Conservation (phyloP, 805 yeast species). For the fission yeast (Schizosaccharomyces pombe) region DNA sequence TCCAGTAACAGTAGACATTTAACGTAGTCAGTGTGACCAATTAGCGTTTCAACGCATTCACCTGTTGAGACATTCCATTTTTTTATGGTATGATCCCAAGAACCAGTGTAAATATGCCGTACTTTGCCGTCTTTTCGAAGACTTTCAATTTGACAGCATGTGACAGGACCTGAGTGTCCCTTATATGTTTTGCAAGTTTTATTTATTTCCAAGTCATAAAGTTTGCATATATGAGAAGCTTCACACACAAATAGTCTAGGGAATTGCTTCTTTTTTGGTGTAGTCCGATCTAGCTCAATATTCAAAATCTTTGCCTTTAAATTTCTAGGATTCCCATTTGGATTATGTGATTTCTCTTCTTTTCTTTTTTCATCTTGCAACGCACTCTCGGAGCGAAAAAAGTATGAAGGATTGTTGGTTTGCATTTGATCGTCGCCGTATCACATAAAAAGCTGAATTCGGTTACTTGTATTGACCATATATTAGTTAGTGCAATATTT, state of each 20-base stretch:
- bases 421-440: no score
- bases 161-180: background rate
- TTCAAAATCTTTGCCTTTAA: background rate
- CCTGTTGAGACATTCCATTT: background rate
- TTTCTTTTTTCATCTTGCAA: background rate
- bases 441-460: no score
- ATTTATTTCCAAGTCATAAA: background rate
- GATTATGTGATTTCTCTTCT: background rate
- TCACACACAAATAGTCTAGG: background rate
- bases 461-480: no score
- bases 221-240: background rate
- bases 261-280: background rate
- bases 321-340: background rate
- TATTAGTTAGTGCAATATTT: no score
- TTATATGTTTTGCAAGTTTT: background rate
- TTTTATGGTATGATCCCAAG: conserved; percentile 1
- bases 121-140: background rate
- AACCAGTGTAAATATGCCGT: background rate
- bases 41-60: background rate
- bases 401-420: background rate
- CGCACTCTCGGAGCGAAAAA: background rate
- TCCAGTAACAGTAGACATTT: background rate
- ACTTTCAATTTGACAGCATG: background rate
- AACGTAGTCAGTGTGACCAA: background rate
- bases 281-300: background rate